These are phyloP conservation scores for Gynostemma pentaphyllum DNA, from an alignment of 306 rosid genomes.

Conservation along the genomic window DNA sequence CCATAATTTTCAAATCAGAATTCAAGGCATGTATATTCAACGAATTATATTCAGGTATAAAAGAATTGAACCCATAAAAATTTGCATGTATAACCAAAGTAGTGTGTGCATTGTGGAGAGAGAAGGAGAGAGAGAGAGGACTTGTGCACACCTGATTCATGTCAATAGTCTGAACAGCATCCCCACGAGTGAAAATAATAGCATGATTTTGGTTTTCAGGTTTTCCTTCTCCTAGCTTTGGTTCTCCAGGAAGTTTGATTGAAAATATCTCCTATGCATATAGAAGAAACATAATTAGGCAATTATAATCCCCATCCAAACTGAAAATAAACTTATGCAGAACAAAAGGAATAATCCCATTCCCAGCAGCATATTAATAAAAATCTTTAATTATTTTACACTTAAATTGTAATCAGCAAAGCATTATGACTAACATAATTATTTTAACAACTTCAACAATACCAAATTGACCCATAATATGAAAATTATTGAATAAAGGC, in stretches of 20 bases:
- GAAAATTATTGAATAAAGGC: background rate
- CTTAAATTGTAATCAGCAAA: too few relatives aligned
- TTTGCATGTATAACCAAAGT: background rate
- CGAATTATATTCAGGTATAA: background rate
- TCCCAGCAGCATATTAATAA: too few relatives aligned
- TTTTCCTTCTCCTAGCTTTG: slow-evolving; percentile 98
- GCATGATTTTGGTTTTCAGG: slow-evolving; percentile 99
- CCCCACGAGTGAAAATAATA: slow-evolving; percentile 90
- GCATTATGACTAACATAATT: too few relatives aligned
- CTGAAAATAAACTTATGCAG: background rate
- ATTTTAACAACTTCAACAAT: too few relatives aligned
- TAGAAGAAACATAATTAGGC: slow-evolving; percentile 10
- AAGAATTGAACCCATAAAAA: too few relatives aligned
- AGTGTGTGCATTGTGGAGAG: background rate
- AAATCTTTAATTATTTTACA: too few relatives aligned
- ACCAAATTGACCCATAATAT: too few relatives aligned
- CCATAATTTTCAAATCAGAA: background rate
- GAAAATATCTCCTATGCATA: slow-evolving; percentile 69
- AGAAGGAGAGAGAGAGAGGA: background rate
- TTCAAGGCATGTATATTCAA: background rate
- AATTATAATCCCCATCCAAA: background rate
- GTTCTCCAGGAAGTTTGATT: slow-evolving; percentile 93
- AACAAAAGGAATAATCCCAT: background rate
- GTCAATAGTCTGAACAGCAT: slow-evolving; percentile 95
- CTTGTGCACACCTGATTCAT: slow-evolving; percentile 73